Evolutionary conservation across 176 grass and related monocot genomes (phyloP).

Genomic region (Aegilops sharonensis): DNA sequence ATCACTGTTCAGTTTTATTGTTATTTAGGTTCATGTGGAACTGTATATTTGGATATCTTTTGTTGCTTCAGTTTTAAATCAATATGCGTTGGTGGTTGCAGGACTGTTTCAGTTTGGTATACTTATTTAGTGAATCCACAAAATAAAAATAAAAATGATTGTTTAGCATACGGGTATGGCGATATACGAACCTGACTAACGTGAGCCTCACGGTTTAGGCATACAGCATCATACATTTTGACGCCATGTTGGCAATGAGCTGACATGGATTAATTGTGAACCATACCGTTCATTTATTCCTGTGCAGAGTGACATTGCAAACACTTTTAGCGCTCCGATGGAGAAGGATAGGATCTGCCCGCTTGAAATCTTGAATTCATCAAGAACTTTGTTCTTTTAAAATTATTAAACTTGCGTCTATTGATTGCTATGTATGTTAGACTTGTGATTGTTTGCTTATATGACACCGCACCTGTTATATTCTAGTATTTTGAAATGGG

Average conservation of each 20-base stretch:
- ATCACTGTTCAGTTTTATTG: neutral
- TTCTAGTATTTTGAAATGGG: neutral
- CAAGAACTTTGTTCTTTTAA: neutral
- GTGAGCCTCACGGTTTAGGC: neutral
- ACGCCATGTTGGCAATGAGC: neutral
- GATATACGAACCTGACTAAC: neutral
- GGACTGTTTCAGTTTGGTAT: neutral
- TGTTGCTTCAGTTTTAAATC: neutral
- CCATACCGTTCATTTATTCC: neutral
- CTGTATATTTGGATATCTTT: neutral
- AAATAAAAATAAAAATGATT: neutral
- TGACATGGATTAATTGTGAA: neutral
- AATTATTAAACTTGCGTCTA: neutral
- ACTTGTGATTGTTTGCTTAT: neutral
- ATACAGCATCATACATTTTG: neutral
- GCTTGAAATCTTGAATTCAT: conserved; percentile 5
- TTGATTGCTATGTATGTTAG: neutral
- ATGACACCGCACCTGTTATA: neutral
- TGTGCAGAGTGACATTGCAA: neutral
- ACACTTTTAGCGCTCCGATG: neutral
- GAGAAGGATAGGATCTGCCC: neutral
- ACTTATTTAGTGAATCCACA: neutral
- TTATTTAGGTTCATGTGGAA: neutral
- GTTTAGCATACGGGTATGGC: neutral
- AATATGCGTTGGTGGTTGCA: neutral